Conservation (phyloP, 2,329 filamentous ascomycete genomes). For the Zymoseptoria tritici region DNA sequence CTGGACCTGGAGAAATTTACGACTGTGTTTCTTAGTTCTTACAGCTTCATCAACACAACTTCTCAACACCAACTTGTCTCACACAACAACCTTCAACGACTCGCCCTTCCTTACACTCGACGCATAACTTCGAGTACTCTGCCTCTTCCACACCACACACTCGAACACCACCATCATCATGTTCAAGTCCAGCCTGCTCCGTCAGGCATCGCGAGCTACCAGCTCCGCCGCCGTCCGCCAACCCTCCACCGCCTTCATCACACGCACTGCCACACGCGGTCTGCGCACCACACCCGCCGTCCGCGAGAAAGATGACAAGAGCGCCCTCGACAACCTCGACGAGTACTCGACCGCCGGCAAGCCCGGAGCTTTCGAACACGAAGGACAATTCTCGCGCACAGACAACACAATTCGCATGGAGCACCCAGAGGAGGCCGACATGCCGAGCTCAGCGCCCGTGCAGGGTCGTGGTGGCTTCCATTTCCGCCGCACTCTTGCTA, state of each 20-base stretch:
- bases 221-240: conserved; percentile 21
- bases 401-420: conserved; percentile 70
- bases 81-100: background rate
- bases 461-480: conserved; percentile 71
- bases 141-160: background rate
- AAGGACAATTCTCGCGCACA: conserved; percentile 69
- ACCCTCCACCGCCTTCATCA: conserved; percentile 19
- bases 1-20: background rate
- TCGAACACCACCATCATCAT: conserved; percentile 15
- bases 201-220: conserved; percentile 28
- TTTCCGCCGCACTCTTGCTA: conserved; percentile 75
- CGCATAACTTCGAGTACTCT: background rate
- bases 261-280: conserved; percentile 13
- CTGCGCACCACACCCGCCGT: conserved; percentile 13
- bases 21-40: background rate
- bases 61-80: background rate
- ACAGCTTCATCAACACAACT: background rate
- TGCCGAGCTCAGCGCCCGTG: conserved; percentile 64
- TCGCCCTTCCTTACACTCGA: background rate
- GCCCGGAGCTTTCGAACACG: conserved; percentile 36
- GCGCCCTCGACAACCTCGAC: conserved; percentile 25
- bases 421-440: conserved; percentile 71
- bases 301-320: conserved; percentile 21
- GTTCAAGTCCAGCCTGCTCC: conserved; percentile 27
- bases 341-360: conserved; percentile 30